phyloP scores from a whole-genome alignment of 2,329 filamentous ascomycete species.

The Botrytis porri region DNA sequence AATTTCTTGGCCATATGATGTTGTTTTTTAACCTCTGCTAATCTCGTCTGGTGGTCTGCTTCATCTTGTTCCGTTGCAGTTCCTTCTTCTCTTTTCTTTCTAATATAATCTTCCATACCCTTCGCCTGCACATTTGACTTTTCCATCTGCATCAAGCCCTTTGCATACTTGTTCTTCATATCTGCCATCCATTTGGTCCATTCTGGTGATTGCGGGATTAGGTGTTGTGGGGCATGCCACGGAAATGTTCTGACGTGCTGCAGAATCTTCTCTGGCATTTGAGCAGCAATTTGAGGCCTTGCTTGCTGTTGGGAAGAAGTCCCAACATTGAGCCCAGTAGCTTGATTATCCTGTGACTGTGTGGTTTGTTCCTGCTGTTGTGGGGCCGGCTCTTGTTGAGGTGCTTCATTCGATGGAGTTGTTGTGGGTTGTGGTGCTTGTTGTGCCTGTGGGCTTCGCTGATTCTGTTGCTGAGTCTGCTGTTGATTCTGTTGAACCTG shows the following conservation, averaged over 20 bases:
- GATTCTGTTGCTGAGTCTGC: conserved; percentile 16
- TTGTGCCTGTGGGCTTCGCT: conserved; percentile 19
- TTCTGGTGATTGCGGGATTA: conserved; percentile 45
- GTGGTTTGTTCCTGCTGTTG: conserved; percentile 23
- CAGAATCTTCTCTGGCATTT: conserved; percentile 39
- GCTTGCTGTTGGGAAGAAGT: conserved; percentile 23
- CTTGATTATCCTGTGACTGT: conserved; percentile 20
- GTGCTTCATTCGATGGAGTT: neutral
- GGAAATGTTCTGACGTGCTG: conserved; percentile 49
- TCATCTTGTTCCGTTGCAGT: conserved; percentile 48
- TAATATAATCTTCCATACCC: conserved; percentile 44
- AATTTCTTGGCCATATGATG: conserved; percentile 49
- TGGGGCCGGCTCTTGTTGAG: conserved; percentile 6
- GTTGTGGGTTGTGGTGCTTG: conserved; percentile 18
- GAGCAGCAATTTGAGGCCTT: conserved; percentile 5
- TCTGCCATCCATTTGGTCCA: conserved; percentile 49
- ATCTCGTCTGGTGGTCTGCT: conserved; percentile 45
- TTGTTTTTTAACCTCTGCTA: conserved; percentile 45
- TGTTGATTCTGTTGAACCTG: conserved; percentile 22
- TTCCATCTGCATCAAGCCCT: conserved; percentile 52
- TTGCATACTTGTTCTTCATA: conserved; percentile 47
- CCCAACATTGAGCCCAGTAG: conserved; percentile 22
- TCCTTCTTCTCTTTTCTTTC: conserved; percentile 45
- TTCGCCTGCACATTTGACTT: conserved; percentile 43
- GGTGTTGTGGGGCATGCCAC: conserved; percentile 45